phyloP scores from a whole-genome alignment of 805 yeast genomes.

The Suhomyces faveliae region DNA sequence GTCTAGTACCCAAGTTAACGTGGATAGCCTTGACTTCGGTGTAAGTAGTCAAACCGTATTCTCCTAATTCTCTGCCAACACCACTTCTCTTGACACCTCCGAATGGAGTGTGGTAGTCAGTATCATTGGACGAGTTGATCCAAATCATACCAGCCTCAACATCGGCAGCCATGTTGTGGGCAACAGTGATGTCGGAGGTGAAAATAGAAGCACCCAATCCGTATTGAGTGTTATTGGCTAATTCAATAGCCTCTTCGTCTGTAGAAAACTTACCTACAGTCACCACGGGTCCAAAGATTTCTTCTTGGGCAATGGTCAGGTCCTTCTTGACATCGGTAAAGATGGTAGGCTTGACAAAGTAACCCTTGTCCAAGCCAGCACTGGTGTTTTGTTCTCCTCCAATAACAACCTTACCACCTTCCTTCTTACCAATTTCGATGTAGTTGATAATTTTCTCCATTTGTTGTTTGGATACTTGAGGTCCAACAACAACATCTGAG shows the following conservation, averaged over 20 bases:
- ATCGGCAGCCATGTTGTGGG: slow-evolving; percentile 60
- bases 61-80: slow-evolving; percentile 44
- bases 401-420: slow-evolving; percentile 41
- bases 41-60: slow-evolving; percentile 35
- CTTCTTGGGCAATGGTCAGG: slow-evolving; percentile 71
- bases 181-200: slow-evolving; percentile 63
- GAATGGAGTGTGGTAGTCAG: slow-evolving; percentile 39
- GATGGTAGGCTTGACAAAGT: slow-evolving; percentile 70
- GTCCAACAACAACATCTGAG: slow-evolving; percentile 52
- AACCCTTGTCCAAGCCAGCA: slow-evolving; percentile 49
- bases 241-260: slow-evolving; percentile 64
- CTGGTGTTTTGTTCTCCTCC: slow-evolving; percentile 45
- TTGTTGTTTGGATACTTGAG: slow-evolving; percentile 58
- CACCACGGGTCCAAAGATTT: slow-evolving; percentile 87
- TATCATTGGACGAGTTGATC: slow-evolving; percentile 47
- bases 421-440: slow-evolving; percentile 43
- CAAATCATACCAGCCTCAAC: slow-evolving; percentile 45
- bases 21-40: slow-evolving; percentile 35
- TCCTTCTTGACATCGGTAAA: slow-evolving; percentile 66
- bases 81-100: slow-evolving; percentile 40
- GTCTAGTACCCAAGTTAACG: slow-evolving; percentile 56
- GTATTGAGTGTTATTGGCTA: slow-evolving; percentile 71
- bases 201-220: slow-evolving; percentile 85
- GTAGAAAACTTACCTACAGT: slow-evolving; percentile 61
- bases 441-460: slow-evolving; percentile 47